Percentiles rank a stretch among this genome's conserved stretches.
Evolutionary conservation across 306 rosid genomes (phyloP).

Genomic region (Citrullus colocynthis): DNA sequence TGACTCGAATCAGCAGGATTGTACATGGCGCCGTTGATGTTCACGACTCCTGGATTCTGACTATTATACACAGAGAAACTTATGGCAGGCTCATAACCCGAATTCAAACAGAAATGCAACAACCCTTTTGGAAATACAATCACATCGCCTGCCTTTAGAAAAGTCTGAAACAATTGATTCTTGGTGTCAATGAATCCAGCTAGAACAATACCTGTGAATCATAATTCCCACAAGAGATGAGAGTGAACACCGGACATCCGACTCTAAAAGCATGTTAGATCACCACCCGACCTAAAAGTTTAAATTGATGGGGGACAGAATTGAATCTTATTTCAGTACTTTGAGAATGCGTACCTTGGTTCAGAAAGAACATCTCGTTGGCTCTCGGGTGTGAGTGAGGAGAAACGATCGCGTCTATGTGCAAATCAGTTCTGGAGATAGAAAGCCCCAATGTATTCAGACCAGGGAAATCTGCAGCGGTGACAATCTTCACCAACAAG

Average conservation of each 20-base stretch:
- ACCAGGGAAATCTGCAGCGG: conserved; percentile 50
- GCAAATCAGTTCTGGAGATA: conserved; percentile 43
- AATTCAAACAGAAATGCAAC: conserved; percentile 45
- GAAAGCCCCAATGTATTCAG: conserved; percentile 66
- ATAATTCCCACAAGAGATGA: neutral
- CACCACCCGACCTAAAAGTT: neutral
- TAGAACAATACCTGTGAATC: conserved; percentile 6
- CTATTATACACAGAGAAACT: conserved; percentile 43
- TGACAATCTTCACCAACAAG: conserved; percentile 30
- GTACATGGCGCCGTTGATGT: conserved; percentile 15
- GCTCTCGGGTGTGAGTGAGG: conserved; percentile 71
- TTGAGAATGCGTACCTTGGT: conserved; percentile 15
- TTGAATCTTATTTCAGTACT: no score
- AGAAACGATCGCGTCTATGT: conserved; percentile 29
- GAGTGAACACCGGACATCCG: neutral
- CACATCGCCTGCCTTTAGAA: conserved; percentile 43
- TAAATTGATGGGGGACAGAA: neutral
- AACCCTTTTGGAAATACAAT: conserved; percentile 64
- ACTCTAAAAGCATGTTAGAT: neutral
- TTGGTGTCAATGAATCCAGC: conserved; percentile 52
- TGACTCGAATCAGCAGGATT: conserved; percentile 15
- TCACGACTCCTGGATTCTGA: conserved; percentile 59
- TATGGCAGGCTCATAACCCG: conserved; percentile 30
- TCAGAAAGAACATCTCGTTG: conserved; percentile 48
- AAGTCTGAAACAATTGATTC: conserved; percentile 28